A percentile compares a stretch with the other conserved stretches of the same genome.
Conservation (phyloP, 768 basidiomycete genomes). For the Pholiota conissans region DNA sequence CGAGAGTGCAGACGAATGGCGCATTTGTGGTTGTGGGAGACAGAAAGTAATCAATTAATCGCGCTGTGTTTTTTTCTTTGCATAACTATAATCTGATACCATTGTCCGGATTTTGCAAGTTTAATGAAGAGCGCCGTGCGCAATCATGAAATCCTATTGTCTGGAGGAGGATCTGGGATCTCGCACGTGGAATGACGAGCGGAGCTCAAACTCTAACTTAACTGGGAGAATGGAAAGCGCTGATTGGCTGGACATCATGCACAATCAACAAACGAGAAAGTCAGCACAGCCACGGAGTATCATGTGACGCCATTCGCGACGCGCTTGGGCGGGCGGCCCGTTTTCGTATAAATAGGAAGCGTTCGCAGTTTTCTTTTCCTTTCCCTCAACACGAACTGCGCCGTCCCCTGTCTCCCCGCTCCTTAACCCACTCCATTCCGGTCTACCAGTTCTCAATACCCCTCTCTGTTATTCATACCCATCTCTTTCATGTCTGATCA, state of each 20-base stretch:
- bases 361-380: conserved; percentile 3
- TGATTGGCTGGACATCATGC: conserved; percentile 5
- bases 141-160: too few species aligned
- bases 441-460: too few species aligned
- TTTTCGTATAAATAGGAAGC: conserved; percentile 32
- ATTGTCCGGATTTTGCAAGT: too few species aligned
- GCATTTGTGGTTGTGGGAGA: conserved; percentile 49
- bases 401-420: conserved; percentile 5
- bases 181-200: too few species aligned
- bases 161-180: too few species aligned
- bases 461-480: conserved; percentile 10
- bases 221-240: background rate
- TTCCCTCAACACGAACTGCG: conserved; percentile 22
- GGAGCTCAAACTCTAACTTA: background rate
- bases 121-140: too few species aligned
- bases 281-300: conserved; percentile 36
- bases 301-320: conserved; percentile 11
- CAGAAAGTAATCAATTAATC: too few species aligned
- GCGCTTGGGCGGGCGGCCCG: conserved; percentile 5
- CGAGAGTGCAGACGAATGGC: conserved; percentile 61
- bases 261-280: conserved; percentile 41
- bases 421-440: too few species aligned
- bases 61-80: too few species aligned
- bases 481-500: background rate
- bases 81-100: too few species aligned